Base-by-base conservation (phyloP, 805 yeast genomes). In the Ascoidea tarda region DNA sequence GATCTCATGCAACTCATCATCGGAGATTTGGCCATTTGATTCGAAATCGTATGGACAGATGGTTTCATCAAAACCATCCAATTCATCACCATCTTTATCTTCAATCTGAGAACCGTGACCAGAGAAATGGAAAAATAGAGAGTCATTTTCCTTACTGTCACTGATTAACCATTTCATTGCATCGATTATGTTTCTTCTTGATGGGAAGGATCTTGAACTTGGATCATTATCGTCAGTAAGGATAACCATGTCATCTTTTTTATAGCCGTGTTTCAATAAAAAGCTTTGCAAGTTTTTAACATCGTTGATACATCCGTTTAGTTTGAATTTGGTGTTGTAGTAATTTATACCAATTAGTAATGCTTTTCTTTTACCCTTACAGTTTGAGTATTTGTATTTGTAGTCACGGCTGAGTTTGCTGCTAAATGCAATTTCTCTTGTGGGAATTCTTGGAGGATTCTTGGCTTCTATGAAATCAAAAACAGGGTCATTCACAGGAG, bases 111-210 rank as follows among this genome's bases (percentile, higher is more conserved):
- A 86, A 38, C 90, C 90, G 59, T 84, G 90, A 31, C 90, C 87
- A 1, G 87, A 80, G 62, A 78, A 82, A 62, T 84, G 90, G 72
- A 84, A 77, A 53, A 84, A 79, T 50, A 83, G 64, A 5, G 84
- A 74, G 64, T 83, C 90, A 58, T 83, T 82, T 28, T 85, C 78
- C 55, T 66, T 69, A 0, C 88, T 87, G 52, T 71, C 82, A 12
- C 67, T 64, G n/a, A 81, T 87, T 12, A 84, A 73, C 90, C 90
- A 84, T 54, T 74, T 77, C 84, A 82, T 81, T 1, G 84, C 90
- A 47, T 79, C 71, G 44, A 81, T 61, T 61, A 84, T 82, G 63
- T 84, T 84, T n/a, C 68, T 74, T 55, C 72, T 70, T 0, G 84
- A 79, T 31, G 90, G 90, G n/a, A 77, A 53, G 16, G 57, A 58